Base-by-base conservation (phyloP, 2,329 filamentous ascomycete species). In the Ophiobolus disseminans region DNA sequence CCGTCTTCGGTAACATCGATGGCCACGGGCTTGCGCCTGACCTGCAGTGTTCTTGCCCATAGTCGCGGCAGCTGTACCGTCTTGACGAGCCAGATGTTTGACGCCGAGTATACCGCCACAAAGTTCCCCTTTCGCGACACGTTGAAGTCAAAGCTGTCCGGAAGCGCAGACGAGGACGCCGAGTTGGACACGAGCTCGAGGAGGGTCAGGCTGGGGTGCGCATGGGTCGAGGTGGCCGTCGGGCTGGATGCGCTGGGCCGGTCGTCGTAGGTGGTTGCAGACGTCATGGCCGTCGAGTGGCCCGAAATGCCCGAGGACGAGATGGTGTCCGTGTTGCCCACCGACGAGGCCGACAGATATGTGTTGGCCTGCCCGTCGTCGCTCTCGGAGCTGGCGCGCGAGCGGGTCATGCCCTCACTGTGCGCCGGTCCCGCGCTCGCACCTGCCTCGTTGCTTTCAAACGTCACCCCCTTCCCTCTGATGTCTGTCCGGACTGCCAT, bases 1-100 rank as follows among this genome's bases (percentile, higher is more conserved):
- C 87, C 90, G 70, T 93, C 85, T 62, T 96, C 90, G 30, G 88
- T 83, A 55, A 96, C 88, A 43, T 90, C 90, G 11, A 88, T 86
- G 4, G 89, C 86, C 11, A 74, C 61, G 1, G 72, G 72, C 44
- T 72, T 73, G 43, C 72, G 65, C 55, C 66, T 70, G 39, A 73
- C 60, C 49, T 72, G 64, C 42, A 74, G 54, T 4, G 69, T 73
- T 37, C 72, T 50, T 8, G 70, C 65, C 59, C 68, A 74, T 25
- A 73, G 53, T 11, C 69, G 52, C 4, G 72, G 72, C 55, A 74
- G 57, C 45, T 70, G 64, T 13, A 60, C 52, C 14, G 70, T 67
- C 58, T 72, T 69, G 55, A 74, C 62, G 17, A 74, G 60, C 66
- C 70, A 74, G 36, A 74, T 61, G 45, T 70, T 72, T 17, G 66